A percentile compares a stretch with the other conserved stretches of the same genome.
Evolutionary conservation across 805 yeast genomes (phyloP).

Genomic region (Starmerella khaoyaiensis): DNA sequence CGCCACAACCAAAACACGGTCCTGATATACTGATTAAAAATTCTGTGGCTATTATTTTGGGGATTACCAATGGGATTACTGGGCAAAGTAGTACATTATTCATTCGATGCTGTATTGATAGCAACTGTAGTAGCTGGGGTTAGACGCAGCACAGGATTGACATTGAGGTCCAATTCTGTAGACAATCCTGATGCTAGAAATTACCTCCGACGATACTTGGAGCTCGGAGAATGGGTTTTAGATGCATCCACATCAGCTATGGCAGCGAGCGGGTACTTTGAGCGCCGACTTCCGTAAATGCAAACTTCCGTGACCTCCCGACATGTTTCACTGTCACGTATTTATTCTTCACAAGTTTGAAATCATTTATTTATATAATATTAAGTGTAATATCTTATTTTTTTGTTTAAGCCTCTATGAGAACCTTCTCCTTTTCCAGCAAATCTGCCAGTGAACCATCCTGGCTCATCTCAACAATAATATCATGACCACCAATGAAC

Average conservation of each 20-base stretch:
- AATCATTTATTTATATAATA: too few relatives aligned
- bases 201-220: conserved; percentile 50
- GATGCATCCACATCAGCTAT: conserved; percentile 60
- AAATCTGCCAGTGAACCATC: conserved; percentile 80
- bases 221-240: conserved; percentile 71
- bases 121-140: conserved; percentile 79
- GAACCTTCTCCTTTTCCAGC: conserved; percentile 62
- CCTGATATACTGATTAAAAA: background rate
- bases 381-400: background rate
- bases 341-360: background rate
- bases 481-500: conserved; percentile 96
- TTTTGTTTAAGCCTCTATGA: conserved; percentile 38
- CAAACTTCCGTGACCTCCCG: background rate
- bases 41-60: too few relatives aligned
- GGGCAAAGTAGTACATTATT: conserved; percentile 55
- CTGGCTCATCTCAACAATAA: conserved; percentile 73
- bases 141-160: conserved; percentile 68
- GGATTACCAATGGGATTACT: conserved; percentile 28
- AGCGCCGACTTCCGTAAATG: conserved; percentile 23
- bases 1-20: too few relatives aligned
- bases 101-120: conserved; percentile 63
- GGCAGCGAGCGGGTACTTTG: conserved; percentile 62
- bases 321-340: background rate
- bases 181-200: conserved; percentile 36
- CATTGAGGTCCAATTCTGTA: conserved; percentile 38